Base-by-base conservation (phyloP, 129 eudicot genomes). In the Flaveria robusta region DNA sequence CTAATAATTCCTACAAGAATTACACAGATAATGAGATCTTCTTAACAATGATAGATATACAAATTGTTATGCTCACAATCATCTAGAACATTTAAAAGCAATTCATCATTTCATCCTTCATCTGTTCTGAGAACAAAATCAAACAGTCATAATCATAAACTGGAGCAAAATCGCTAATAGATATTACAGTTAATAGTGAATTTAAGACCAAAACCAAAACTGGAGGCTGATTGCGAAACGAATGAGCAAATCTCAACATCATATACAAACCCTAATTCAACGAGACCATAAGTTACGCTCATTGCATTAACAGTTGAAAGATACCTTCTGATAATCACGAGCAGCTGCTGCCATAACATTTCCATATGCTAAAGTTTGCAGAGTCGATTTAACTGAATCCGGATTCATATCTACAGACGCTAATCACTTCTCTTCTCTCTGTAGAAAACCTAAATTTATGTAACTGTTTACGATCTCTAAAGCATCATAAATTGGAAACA, bases 331-430 rank as follows among this genome's bases (percentile, higher is more conserved):
- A 63, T 88, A 89, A 86, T 93, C 85, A 74, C 98, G 98, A 74
- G 98, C 98, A 49, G 98, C 97, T 8, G 96, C 96, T 58, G 98
- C 98, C 92, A 93, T 56, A 31, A 92, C 97, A 86, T 79, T 79
- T 72, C 83, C 83, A 79, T 72, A 79, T 16, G 83, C 83, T 64
- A 79, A 52, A 39, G 88, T 90, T 52, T 86, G 82, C 64, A 93
- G 84, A 51, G 98, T 93, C 51, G 96, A 88, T 87, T 93, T 93
- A 7, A 93, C 98, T 63, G 96, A 73, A 84, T 93, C 87, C 60
- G 98, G 97, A 82, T 93, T 92, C 98, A 93, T 93, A 12, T 63
- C 56, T 66, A 23, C 24, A 42, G 15, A 23, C 14, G 52, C 19
- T 26, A 78, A 29, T 59, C 58, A 70, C 71, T 46, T 49, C 51